Evolutionary conservation across 345 rosid genomes (phyloP).

Genomic region (Gossypium ekmanianum): DNA sequence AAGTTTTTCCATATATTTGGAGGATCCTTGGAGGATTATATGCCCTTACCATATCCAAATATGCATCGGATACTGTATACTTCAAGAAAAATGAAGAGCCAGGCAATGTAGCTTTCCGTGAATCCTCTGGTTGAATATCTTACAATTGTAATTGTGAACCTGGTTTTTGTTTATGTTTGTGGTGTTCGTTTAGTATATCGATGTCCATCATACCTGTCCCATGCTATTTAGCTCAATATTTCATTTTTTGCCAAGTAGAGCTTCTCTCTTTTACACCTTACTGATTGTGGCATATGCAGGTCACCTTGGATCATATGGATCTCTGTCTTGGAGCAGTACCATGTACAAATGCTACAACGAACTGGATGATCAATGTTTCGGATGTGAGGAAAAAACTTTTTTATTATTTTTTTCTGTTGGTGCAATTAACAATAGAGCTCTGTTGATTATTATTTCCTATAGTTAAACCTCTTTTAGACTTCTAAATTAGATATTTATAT

Average conservation of each 20-base stretch:
- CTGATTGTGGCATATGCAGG: slow-evolving; percentile 22
- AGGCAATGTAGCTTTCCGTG: neutral
- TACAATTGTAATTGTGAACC: neutral
- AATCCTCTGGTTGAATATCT: too few species aligned
- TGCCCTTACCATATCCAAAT: neutral
- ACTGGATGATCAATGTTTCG: slow-evolving; percentile 29
- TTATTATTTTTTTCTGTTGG: neutral
- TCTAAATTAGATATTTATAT: neutral
- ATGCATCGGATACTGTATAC: neutral
- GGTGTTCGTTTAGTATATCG: neutral
- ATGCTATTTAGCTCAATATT: neutral
- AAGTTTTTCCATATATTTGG: neutral
- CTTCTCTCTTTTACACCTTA: neutral
- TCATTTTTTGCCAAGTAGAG: neutral
- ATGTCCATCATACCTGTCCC: neutral
- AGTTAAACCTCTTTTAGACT: neutral
- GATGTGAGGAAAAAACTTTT: slow-evolving; percentile 26
- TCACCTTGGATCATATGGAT: slow-evolving; percentile 1
- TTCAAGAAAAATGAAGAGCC: neutral
- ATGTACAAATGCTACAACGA: slow-evolving; percentile 17
- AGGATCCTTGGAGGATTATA: too few species aligned
- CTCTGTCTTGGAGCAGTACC: slow-evolving; percentile 20
- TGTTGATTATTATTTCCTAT: neutral
- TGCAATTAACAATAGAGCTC: slow-evolving; percentile 1
- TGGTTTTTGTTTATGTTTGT: neutral